Evolutionary conservation across 257 asterid species (phyloP).

Genomic region (Nicotiana paniculata): DNA sequence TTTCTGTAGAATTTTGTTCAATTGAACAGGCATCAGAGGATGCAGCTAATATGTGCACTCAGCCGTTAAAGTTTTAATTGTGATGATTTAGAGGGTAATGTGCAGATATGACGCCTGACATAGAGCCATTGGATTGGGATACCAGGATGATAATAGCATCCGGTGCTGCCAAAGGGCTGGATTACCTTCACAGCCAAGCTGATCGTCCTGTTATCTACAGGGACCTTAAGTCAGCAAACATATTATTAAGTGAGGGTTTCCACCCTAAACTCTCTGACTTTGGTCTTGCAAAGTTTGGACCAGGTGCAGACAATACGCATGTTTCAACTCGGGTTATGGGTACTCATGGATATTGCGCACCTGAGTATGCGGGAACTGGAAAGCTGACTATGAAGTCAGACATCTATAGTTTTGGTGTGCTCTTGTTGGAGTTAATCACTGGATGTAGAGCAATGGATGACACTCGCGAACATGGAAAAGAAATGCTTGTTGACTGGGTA

Average conservation of each 20-base stretch:
- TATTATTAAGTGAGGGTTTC: slow-evolving; percentile 40
- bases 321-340: slow-evolving; percentile 54
- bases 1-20: not conserved
- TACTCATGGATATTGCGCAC: slow-evolving; percentile 44
- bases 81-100: not conserved
- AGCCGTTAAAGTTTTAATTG: not conserved
- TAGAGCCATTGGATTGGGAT: slow-evolving; percentile 38
- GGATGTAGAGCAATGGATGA: slow-evolving; percentile 34
- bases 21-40: not conserved
- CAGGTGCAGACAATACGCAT: slow-evolving; percentile 26
- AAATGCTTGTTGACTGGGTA: slow-evolving; percentile 35
- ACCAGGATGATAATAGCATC: slow-evolving; percentile 39
- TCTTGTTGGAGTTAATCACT: slow-evolving; percentile 39
- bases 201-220: slow-evolving; percentile 46
- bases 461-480: slow-evolving; percentile 1
- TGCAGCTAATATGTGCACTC: not conserved
- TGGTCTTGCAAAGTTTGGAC: slow-evolving; percentile 54
- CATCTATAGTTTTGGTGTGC: slow-evolving; percentile 40
- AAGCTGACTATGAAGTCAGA: slow-evolving; percentile 39
- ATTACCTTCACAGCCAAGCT: slow-evolving; percentile 38
- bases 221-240: slow-evolving; percentile 43
- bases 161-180: slow-evolving; percentile 38
- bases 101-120: slow-evolving; percentile 30
- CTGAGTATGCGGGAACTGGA: slow-evolving; percentile 44
- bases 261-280: slow-evolving; percentile 46